phyloP scores from a whole-genome alignment of 192 early-diverging fungal species.

The Borealophlyctis nickersoniae region DNA sequence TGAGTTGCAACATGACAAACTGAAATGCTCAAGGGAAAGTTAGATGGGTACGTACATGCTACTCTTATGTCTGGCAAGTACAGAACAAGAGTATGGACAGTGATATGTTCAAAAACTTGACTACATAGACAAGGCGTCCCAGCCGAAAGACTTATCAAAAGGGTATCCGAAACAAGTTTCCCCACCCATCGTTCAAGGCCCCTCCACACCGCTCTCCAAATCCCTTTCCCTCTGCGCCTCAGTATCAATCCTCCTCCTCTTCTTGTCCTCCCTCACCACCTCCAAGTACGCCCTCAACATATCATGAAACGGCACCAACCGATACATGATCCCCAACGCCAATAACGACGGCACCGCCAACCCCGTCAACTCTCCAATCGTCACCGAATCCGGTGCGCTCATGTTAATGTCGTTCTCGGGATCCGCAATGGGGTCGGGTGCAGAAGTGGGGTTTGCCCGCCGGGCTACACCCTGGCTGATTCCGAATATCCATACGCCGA shows the following conservation, averaged over 20 bases:
- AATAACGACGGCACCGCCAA: conserved; percentile 31
- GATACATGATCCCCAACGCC: conserved; percentile 32
- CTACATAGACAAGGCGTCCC: too few relatives aligned
- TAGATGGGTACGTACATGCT: too few relatives aligned
- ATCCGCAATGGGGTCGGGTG: too few relatives aligned
- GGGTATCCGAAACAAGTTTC: too few relatives aligned
- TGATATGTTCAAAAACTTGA: too few relatives aligned
- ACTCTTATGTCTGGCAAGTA: too few relatives aligned
- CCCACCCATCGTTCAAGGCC: too few relatives aligned
- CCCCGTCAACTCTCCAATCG: conserved; percentile 31
- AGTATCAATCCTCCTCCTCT: conserved; percentile 3
- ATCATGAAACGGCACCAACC: conserved; percentile 32
- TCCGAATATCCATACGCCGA: conserved; percentile 31
- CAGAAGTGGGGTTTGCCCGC: not conserved
- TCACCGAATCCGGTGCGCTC: not conserved
- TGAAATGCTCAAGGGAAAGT: too few relatives aligned
- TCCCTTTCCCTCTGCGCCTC: not conserved
- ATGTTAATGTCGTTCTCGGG: not conserved
- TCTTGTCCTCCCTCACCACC: conserved; percentile 3
- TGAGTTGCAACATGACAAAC: too few relatives aligned
- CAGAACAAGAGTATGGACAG: too few relatives aligned
- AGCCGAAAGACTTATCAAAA: too few relatives aligned
- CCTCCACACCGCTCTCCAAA: too few relatives aligned
- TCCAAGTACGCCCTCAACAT: conserved; percentile 21
- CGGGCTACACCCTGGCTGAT: conserved; percentile 9